Percentiles rank a stretch among this genome's conserved stretches.
phyloP scores from a whole-genome alignment of 352 stramenopile genomes.

The Phytophthora citrophthora region DNA sequence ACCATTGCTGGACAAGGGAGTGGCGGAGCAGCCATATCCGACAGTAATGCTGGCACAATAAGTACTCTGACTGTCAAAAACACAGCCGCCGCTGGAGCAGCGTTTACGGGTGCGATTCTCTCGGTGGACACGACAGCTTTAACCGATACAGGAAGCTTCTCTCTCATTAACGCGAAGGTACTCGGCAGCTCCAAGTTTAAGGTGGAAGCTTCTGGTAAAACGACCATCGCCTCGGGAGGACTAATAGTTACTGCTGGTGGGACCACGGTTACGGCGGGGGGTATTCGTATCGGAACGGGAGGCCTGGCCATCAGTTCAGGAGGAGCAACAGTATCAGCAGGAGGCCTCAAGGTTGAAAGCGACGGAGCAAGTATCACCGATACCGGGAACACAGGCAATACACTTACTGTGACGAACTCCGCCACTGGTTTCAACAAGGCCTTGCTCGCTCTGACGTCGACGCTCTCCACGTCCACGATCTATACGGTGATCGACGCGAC shows the following conservation, averaged over 20 bases:
- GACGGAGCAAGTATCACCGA: constrained; percentile 20
- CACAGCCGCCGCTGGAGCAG: background rate
- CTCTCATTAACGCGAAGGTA: no score
- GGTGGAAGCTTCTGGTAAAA: no score
- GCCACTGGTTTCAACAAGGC: background rate
- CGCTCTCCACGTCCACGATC: background rate
- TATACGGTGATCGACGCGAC: background rate
- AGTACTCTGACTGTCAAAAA: constrained; percentile 18
- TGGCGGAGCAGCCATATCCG: constrained; percentile 12
- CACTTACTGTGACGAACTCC: constrained; percentile 7
- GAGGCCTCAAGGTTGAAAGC: background rate
- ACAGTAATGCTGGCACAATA: background rate
- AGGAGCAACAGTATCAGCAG: background rate
- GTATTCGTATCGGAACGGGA: background rate
- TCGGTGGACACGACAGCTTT: constrained; percentile 31
- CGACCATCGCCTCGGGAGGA: constrained; percentile 21
- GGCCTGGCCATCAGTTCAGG: no score
- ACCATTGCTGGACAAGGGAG: background rate
- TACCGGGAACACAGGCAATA: constrained; percentile 8
- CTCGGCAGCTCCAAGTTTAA: no score
- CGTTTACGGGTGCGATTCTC: constrained; percentile 12
- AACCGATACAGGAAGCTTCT: background rate
- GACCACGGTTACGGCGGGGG: background rate
- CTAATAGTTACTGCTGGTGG: background rate
- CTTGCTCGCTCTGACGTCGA: background rate